Evolutionary conservation across 768 basidiomycete species (phyloP).

Genomic region (Leccinum subgranulosum): DNA sequence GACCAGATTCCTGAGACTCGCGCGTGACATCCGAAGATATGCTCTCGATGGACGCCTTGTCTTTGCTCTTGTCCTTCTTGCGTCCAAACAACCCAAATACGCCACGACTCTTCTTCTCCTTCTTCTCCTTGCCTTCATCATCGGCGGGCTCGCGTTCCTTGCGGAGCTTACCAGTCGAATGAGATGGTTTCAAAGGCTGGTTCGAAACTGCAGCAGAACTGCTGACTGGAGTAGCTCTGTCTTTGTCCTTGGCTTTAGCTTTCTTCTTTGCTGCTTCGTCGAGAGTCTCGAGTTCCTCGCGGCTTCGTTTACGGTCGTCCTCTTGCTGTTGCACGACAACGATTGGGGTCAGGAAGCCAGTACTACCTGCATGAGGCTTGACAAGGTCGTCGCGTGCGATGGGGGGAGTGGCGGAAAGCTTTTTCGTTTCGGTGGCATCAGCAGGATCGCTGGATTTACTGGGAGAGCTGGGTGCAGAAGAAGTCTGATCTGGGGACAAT

Average conservation of each 20-base stretch:
- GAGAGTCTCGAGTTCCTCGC: conserved; percentile 46
- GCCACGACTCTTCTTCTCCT: conserved; percentile 65
- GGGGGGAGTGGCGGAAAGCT: conserved; percentile 74
- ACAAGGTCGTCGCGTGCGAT: conserved; percentile 59
- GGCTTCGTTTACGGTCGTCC: conserved; percentile 50
- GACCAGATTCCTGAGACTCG: conserved; percentile 63
- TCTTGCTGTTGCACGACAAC: conserved; percentile 45
- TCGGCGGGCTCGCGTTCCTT: conserved; percentile 44
- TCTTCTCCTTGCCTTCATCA: conserved; percentile 51
- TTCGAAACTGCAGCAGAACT: conserved; percentile 27
- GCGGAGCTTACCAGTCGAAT: conserved; percentile 35
- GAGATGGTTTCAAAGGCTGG: conserved; percentile 13
- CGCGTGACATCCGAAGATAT: conserved; percentile 48
- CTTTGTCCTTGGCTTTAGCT: conserved; percentile 47
- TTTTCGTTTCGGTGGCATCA: conserved; percentile 68
- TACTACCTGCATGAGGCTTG: conserved; percentile 10
- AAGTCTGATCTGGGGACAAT: conserved; percentile 30
- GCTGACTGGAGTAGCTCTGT: conserved; percentile 36
- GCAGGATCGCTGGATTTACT: conserved; percentile 56
- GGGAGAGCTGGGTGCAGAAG: conserved; percentile 29
- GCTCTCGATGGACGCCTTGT: conserved; percentile 50
- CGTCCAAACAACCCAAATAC: conserved; percentile 78
- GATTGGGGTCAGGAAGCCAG: conserved; percentile 36
- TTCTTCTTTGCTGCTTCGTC: conserved; percentile 51
- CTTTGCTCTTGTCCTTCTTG: conserved; percentile 74